phyloP scores from a whole-genome alignment of 805 yeast genomes.

The Starmerella riodocensis region DNA sequence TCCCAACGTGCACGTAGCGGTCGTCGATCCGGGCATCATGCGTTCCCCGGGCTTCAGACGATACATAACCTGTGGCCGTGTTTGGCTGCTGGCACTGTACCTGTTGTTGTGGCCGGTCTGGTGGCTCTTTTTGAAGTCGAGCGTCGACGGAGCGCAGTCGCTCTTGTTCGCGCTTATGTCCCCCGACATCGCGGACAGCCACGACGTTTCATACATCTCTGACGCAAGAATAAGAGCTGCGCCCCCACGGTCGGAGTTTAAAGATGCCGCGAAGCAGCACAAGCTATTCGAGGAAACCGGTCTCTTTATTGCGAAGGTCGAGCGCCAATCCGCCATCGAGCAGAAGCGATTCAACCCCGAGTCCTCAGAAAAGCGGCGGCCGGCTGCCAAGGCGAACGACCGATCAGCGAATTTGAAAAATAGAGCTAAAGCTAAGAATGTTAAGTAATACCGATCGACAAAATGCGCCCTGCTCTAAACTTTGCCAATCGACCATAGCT shows the following conservation, averaged over 20 bases:
- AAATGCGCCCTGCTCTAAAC: too few species aligned
- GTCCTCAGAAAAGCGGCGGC: slow-evolving; percentile 5
- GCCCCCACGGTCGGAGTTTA: slow-evolving; percentile 50
- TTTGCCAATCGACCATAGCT: too few species aligned
- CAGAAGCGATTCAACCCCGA: slow-evolving; percentile 32
- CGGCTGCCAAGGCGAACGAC: slow-evolving; percentile 6
- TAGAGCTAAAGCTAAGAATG: slow-evolving; percentile 3
- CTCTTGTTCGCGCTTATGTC: slow-evolving; percentile 53
- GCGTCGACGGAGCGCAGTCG: slow-evolving; percentile 70
- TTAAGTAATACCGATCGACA: too few species aligned
- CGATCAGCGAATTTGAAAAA: slow-evolving; percentile 7
- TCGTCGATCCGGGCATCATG: slow-evolving; percentile 88
- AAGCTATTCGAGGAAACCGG: slow-evolving; percentile 49
- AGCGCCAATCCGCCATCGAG: slow-evolving; percentile 57
- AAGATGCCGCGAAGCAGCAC: slow-evolving; percentile 48
- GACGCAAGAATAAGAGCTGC: slow-evolving; percentile 46
- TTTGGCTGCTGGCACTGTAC: slow-evolving; percentile 43
- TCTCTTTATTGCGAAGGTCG: slow-evolving; percentile 43
- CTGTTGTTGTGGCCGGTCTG: slow-evolving; percentile 63
- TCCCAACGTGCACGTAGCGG: slow-evolving; percentile 50
- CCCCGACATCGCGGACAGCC: slow-evolving; percentile 50
- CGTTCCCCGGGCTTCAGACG: slow-evolving; percentile 78
- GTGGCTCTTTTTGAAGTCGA: slow-evolving; percentile 68
- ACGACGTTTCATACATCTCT: slow-evolving; percentile 58
- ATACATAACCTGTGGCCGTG: slow-evolving; percentile 53